Evolutionary conservation across 441 rosid genomes (phyloP).

Genomic region (Cnidoscolus chayamansa): DNA sequence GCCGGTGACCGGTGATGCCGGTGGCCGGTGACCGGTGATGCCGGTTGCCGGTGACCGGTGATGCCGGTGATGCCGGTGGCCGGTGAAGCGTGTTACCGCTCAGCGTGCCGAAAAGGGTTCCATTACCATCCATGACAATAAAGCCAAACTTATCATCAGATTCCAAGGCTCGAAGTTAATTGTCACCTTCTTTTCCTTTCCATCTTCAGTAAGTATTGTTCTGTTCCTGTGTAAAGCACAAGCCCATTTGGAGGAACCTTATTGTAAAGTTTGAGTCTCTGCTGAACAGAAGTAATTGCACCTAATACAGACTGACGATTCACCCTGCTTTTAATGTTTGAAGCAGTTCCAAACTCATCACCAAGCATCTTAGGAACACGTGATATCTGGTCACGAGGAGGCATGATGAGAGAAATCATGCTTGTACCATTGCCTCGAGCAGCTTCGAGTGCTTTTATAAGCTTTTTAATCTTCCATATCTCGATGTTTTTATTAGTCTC

Average conservation of each 20-base stretch:
- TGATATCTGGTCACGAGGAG: constrained; percentile 76
- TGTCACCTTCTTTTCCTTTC: constrained; percentile 84
- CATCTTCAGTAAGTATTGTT: constrained; percentile 69
- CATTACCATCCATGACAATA: constrained; percentile 82
- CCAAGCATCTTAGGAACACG: constrained; percentile 88
- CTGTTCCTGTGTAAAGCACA: constrained; percentile 67
- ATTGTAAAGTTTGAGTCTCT: constrained; percentile 77
- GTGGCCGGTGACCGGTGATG: no score
- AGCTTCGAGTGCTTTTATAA: constrained; percentile 73
- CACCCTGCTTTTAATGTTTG: constrained; percentile 84
- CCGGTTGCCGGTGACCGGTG: no score
- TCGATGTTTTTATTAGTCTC: constrained; percentile 69
- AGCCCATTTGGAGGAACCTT: constrained; percentile 83
- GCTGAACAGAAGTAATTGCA: constrained; percentile 86
- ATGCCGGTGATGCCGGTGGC: no score
- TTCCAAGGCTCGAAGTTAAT: constrained; percentile 71
- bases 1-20: no score
- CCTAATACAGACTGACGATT: constrained; percentile 85
- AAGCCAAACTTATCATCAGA: constrained; percentile 34
- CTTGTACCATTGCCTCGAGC: constrained; percentile 88
- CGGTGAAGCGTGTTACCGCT: constrained; percentile 49
- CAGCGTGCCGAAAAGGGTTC: constrained; percentile 75
- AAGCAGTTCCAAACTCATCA: constrained; percentile 84
- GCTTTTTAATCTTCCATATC: constrained; percentile 86
- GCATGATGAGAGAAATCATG: constrained; percentile 92